A percentile compares a stretch with the other conserved stretches of the same genome.
phyloP scores from a whole-genome alignment of 257 asterid genomes.

The Petunia secreta region DNA sequence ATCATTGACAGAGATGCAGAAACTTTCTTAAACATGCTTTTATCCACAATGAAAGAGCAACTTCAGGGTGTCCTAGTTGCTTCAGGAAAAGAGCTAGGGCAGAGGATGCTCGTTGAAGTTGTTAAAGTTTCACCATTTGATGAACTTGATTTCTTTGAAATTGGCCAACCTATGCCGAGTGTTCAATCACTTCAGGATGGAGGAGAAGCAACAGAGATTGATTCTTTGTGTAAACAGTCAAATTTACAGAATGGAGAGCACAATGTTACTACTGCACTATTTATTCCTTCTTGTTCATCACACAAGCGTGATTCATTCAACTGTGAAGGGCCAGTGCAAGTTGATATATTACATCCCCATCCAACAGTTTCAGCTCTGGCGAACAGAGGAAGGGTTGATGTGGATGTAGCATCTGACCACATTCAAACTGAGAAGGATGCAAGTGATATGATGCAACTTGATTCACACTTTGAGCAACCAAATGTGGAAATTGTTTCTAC shows the following conservation, averaged over 20 bases:
- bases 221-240: neutral
- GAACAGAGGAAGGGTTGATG: neutral
- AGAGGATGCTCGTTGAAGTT: slow-evolving; percentile 14
- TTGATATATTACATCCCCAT: neutral
- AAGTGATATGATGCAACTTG: neutral
- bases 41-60: neutral
- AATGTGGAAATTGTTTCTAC: neutral
- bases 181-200: neutral
- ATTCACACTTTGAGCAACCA: neutral
- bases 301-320: neutral
- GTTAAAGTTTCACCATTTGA: neutral
- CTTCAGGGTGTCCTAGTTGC: neutral
- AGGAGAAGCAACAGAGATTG: neutral
- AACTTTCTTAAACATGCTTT: neutral
- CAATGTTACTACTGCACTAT: neutral
- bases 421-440: neutral
- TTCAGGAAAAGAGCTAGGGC: neutral
- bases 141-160: neutral
- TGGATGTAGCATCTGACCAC: neutral
- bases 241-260: neutral
- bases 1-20: neutral
- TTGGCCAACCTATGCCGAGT: neutral
- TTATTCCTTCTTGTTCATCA: neutral
- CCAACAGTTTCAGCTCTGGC: neutral
- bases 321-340: neutral